Evolutionary conservation across 1,284 basidiomycete genomes (phyloP).

Genomic region (Chondrostereum purpureum): DNA sequence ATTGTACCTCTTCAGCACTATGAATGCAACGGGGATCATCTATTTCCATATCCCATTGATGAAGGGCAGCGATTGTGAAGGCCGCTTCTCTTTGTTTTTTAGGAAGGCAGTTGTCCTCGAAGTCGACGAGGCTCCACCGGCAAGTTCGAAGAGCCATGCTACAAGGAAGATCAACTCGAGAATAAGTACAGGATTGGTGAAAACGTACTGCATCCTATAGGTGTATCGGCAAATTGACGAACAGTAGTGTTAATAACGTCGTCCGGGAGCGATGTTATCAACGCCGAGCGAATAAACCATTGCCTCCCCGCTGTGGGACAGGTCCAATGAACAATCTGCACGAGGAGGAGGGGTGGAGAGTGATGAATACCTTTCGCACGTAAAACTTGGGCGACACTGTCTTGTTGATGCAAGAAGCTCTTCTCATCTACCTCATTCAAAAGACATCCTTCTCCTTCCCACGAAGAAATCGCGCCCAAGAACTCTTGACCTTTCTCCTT

Average conservation of each 20-base stretch:
- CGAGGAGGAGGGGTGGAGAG: conserved; percentile 1
- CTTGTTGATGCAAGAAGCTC: conserved; percentile 82
- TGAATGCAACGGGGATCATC: conserved; percentile 75
- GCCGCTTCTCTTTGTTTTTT: conserved; percentile 69
- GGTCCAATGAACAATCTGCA: neutral
- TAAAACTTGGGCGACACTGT: conserved; percentile 83
- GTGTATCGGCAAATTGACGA: conserved; percentile 70
- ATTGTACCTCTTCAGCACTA: conserved; percentile 69
- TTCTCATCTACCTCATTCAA: conserved; percentile 88
- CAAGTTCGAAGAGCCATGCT: conserved; percentile 90
- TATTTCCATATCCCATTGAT: conserved; percentile 84
- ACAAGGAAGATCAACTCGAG: conserved; percentile 10
- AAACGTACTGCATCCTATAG: conserved; percentile 79
- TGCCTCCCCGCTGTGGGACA: conserved; percentile 61
- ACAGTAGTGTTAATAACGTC: conserved; percentile 82
- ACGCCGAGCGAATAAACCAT: conserved; percentile 82
- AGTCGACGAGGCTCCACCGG: conserved; percentile 77
- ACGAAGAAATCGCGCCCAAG: conserved; percentile 75
- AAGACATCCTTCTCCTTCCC: conserved; percentile 77
- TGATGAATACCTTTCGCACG: conserved; percentile 59
- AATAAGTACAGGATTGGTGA: conserved; percentile 5
- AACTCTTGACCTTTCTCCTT: conserved; percentile 72
- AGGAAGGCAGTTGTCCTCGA: conserved; percentile 68
- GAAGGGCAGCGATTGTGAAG: conserved; percentile 84
- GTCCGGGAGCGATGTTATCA: conserved; percentile 77